Conservation (phyloP, 345 rosid species). For the Isatis tinctoria region DNA sequence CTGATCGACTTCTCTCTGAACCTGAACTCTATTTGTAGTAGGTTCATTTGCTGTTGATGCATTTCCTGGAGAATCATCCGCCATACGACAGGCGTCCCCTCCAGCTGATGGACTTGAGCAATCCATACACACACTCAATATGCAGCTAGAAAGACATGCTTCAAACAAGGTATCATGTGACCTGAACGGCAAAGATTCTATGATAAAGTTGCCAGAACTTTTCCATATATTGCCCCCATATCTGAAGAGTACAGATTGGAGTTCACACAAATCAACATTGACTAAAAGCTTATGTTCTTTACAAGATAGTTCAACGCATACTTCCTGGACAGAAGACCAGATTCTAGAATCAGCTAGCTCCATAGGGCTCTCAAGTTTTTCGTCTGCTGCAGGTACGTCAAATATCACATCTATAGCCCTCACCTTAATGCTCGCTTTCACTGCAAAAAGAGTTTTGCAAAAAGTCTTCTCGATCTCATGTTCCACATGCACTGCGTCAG, state of each 20-base stretch:
- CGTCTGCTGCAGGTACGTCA: conserved; percentile 43
- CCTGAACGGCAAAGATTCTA: conserved; percentile 36
- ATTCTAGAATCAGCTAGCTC: conserved; percentile 47
- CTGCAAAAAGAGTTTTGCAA: conserved; percentile 32
- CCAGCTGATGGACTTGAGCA: conserved; percentile 36
- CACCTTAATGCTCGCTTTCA: conserved; percentile 50
- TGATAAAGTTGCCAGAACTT: conserved; percentile 38
- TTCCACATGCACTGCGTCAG: conserved; percentile 36
- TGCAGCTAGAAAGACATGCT: conserved; percentile 54
- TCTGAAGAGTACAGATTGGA: conserved; percentile 50
- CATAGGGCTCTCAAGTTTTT: conserved; percentile 27
- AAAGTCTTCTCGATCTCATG: conserved; percentile 30
- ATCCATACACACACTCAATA: conserved; percentile 44
- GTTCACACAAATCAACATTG: conserved; percentile 38
- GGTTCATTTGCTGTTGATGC: conserved; percentile 33
- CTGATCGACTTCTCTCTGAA: conserved; percentile 35
- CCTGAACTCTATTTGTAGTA: conserved; percentile 34
- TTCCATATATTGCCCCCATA: conserved; percentile 43
- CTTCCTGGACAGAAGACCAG: conserved; percentile 52
- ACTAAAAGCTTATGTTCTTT: conserved; percentile 51
- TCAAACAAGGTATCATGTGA: conserved; percentile 58
- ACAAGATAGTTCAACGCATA: conserved; percentile 40
- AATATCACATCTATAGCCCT: conserved; percentile 56
- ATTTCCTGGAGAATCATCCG: conserved; percentile 35
- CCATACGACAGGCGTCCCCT: conserved; percentile 27